A percentile compares a stretch with the other conserved stretches of the same genome.
Conservation (phyloP, 2,329 filamentous ascomycete species). For the Didymella arachidicola region DNA sequence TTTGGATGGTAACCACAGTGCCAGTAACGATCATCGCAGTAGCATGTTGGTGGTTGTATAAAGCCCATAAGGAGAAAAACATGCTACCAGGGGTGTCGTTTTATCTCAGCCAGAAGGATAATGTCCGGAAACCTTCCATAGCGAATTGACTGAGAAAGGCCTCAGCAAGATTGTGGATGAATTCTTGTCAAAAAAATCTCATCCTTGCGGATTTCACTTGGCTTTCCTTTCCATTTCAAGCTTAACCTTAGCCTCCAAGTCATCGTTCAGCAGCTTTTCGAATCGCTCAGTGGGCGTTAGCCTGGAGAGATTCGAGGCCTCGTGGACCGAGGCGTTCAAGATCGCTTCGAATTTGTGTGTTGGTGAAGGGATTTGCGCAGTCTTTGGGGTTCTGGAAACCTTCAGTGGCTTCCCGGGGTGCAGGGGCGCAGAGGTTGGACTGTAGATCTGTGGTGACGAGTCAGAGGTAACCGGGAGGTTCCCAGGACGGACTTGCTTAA, state of each 20-base stretch:
- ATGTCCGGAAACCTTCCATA: background rate
- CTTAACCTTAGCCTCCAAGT: background rate
- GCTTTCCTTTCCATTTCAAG: background rate
- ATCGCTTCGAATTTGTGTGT: background rate
- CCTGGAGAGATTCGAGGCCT: background rate
- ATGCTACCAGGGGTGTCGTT: background rate
- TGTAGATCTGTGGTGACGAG: background rate
- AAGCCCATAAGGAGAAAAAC: background rate
- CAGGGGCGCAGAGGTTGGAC: background rate
- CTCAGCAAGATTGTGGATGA: background rate
- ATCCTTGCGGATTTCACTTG: background rate
- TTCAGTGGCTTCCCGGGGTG: background rate
- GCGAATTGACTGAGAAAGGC: background rate
- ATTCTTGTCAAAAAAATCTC: background rate
- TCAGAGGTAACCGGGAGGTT: background rate
- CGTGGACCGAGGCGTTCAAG: background rate
- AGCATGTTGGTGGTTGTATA: background rate
- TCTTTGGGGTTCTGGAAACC: background rate
- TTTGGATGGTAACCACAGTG: background rate
- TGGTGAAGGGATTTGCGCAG: background rate
- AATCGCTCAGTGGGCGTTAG: background rate
- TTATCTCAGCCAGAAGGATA: background rate
- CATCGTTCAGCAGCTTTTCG: background rate
- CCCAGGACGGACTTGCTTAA: conserved; percentile 57
- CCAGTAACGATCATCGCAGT: background rate